Evolutionary conservation across 441 rosid genomes (phyloP), one percentile per base, ranked within the genome.

Genomic region (Metrosideros polymorpha): DNA sequence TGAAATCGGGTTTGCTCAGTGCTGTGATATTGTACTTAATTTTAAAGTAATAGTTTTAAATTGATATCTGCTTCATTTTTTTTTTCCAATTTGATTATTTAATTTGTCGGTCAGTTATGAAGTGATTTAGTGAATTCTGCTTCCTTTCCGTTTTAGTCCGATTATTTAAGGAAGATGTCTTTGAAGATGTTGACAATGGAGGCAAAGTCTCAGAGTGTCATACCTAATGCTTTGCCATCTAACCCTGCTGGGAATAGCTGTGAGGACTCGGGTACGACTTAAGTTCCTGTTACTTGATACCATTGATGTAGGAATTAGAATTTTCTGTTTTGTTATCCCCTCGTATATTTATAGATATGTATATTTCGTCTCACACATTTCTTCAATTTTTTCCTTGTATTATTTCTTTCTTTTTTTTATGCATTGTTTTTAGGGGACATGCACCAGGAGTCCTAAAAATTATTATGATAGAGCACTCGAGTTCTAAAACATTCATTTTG

Each of bases 141-240:
- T 89, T 54, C 30, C 88, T 29, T 87, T 22, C 56, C 42, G 42
- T 90, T 93, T 87, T 93, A 95, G 99, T 45, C 93, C 12, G 98
- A 97, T 90, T 96, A 96, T 92, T 90, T 97, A 51, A 92, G 93
- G 89, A 96, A 91, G 87, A 95, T 96, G 91, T 94, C 98, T 49
- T 86, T 93, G 91, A 95, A 95, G 95, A 95, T 96, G 98, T 91
- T 94, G 79, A 89, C 98, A 56, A 92, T 97, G 95, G 99, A 97
- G 91, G 90, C 89, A 84, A 92, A 93, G 88, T 91, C 95, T 63
- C 97, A 92, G 88, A 92, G 32, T 85, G 24, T 86, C 24, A 85
- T 89, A 35, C 88, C 92, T 53, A 89, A 88, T 89, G 45, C 90
- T 45, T 27, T 90, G 87, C 88, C 91, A 71, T 54, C 92, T 32